Base-by-base conservation (phyloP, 1,284 basidiomycete genomes). In the Trametes versicolor region DNA sequence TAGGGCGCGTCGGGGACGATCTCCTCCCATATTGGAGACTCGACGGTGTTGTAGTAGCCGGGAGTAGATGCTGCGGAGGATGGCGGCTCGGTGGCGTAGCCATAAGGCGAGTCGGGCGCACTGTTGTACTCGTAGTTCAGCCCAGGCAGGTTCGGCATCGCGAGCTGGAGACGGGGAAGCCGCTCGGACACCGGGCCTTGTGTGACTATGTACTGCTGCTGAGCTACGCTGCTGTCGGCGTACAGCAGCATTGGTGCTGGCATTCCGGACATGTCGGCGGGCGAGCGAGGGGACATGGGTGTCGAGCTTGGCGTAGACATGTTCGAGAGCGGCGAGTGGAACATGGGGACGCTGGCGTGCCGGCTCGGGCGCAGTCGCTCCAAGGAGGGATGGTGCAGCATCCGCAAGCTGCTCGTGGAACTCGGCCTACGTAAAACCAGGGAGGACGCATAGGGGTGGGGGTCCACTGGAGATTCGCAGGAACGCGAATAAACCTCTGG, bases 371-470 rank as follows among this genome's bases (percentile, higher is more conserved):
- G 65, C 10, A 69, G 65, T 8, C 66, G 65, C 53, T 70, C 65
- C 19, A 70, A 29, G 23, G 68, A 67, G 8, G 68, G 68, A 34
- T 70, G 68, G 47, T 67, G 68, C 19, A 70, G 53, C 62, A 64
- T 66, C n/a, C 65, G 64, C 4, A 67, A 64, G 54, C 68, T 67
- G 49, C 66, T 64, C 15, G 63, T 57, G 21, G 68, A 70, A 56
- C 62, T 67, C 4, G 68, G 65, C 21, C 60, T 55, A n/a, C 65
- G 62, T 10, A 67, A 51, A 19, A 64, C 63, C 48, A 67, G 50
- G 8, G 58, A 41, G 0, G 68, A 62, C 50, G 62, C 45, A 29
- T 62, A 57, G 3, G 54, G 49, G 19, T 50, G 48, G 10, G 25
- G 27, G 12, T 69, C 68, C 17, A 59, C 53, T 0, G 63, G 63